phyloP scores from a whole-genome alignment of 306 rosid genomes.

The Lathyrus aphaca region DNA sequence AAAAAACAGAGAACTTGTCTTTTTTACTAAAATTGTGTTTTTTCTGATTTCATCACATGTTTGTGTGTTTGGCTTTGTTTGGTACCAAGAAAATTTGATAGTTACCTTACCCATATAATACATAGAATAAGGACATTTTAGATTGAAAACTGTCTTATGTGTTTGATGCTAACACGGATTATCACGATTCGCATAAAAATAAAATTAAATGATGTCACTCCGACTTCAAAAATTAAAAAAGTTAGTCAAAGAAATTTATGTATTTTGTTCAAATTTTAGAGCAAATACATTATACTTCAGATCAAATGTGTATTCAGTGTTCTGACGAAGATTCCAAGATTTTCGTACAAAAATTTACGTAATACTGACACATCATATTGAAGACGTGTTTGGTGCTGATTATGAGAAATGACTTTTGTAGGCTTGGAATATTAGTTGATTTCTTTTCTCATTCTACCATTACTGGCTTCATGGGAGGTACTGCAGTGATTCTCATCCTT shows the following conservation, averaged over 20 bases:
- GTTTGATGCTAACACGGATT: not conserved
- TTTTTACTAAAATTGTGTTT: constrained; percentile 26
- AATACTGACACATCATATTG: not conserved
- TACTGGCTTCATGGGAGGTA: constrained; percentile 89
- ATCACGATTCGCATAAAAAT: not conserved
- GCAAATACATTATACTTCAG: not conserved
- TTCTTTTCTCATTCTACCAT: constrained; percentile 92
- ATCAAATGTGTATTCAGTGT: not conserved
- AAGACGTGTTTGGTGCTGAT: not conserved
- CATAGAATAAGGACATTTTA: not conserved
- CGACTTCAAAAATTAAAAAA: no score
- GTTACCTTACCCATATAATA: not conserved
- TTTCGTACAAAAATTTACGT: not conserved
- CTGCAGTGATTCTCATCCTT: constrained; percentile 64
- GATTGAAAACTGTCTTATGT: not conserved
- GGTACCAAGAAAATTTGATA: not conserved
- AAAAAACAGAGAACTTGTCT: not conserved
- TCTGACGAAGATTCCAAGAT: not conserved
- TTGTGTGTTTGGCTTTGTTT: constrained; percentile 1
- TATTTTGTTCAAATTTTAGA: no score
- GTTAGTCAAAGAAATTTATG: no score
- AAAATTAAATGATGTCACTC: no score
- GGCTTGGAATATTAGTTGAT: constrained; percentile 87
- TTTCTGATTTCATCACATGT: not conserved
- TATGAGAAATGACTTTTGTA: constrained; percentile 31